Conservation (phyloP, 768 basidiomycete genomes). For the Solioccasus polychromus region DNA sequence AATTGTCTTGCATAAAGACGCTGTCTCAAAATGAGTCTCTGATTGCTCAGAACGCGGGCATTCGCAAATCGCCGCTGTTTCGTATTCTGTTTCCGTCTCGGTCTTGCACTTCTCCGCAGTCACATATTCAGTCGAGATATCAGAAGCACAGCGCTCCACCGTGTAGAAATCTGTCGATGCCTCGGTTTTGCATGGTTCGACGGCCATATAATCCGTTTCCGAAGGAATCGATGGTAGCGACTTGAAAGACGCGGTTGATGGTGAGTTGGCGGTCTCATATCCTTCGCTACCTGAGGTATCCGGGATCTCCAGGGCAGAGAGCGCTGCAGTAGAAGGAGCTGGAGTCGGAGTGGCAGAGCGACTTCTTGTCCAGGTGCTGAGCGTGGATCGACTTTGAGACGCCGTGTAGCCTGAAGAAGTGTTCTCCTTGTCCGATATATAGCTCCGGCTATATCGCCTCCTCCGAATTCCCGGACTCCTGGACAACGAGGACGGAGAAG, state of each 20-base stretch:
- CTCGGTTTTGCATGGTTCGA: constrained; percentile 42
- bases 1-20: constrained; percentile 36
- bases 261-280: constrained; percentile 43
- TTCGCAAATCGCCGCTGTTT: constrained; percentile 45
- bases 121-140: constrained; percentile 44
- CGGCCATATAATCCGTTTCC: constrained; percentile 43
- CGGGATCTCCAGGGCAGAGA: constrained; percentile 31
- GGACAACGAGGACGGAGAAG: constrained; percentile 54
- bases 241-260: constrained; percentile 50
- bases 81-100: constrained; percentile 40
- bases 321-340: constrained; percentile 26
- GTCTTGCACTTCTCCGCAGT: constrained; percentile 47
- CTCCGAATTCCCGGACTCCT: constrained; percentile 58
- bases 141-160: constrained; percentile 41
- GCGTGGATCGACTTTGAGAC: constrained; percentile 33
- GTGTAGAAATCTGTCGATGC: constrained; percentile 47
- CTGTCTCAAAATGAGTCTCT: constrained; percentile 52
- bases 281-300: constrained; percentile 47
- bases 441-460: constrained; percentile 39
- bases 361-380: constrained; percentile 33
- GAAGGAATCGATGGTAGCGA: constrained; percentile 63
- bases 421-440: constrained; percentile 59
- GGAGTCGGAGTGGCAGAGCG: constrained; percentile 31
- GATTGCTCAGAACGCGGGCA: constrained; percentile 32
- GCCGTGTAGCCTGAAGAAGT: constrained; percentile 32